Evolutionary conservation across 306 rosid species (phyloP).

Genomic region (Ziziphus jujuba): DNA sequence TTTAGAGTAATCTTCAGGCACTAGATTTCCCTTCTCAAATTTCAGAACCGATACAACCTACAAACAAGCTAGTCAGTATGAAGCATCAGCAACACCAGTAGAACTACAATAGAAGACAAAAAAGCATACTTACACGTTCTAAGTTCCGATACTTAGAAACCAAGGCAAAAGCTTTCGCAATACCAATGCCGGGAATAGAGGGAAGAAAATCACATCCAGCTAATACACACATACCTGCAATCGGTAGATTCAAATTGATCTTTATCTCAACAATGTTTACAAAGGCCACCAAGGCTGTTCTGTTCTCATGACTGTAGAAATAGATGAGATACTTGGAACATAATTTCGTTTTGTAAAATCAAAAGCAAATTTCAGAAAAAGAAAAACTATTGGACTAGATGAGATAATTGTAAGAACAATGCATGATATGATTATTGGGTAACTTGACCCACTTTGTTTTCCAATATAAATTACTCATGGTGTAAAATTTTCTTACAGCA

Average conservation of each 20-base stretch:
- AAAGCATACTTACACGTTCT: conserved; percentile 70
- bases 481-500: not conserved
- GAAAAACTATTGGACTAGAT: too few species aligned
- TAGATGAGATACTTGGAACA: not conserved
- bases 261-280: not conserved
- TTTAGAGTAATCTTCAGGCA: conserved; percentile 76
- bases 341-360: not conserved
- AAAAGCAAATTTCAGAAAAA: not conserved
- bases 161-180: conserved; percentile 74
- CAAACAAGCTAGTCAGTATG: conserved; percentile 9
- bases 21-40: conserved; percentile 58
- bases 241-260: conserved; percentile 7
- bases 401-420: not conserved
- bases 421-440: not conserved
- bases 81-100: not conserved
- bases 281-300: not conserved
- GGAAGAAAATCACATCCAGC: conserved; percentile 99
- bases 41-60: conserved; percentile 84
- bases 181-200: conserved; percentile 95
- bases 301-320: conserved; percentile 2
- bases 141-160: conserved; percentile 78
- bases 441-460: not conserved
- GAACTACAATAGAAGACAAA: not conserved
- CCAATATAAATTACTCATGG: not conserved
- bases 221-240: conserved; percentile 85